Evolutionary conservation across 2,329 filamentous ascomycete species (phyloP).

Genomic region (Sclerotinia nivalis): DNA sequence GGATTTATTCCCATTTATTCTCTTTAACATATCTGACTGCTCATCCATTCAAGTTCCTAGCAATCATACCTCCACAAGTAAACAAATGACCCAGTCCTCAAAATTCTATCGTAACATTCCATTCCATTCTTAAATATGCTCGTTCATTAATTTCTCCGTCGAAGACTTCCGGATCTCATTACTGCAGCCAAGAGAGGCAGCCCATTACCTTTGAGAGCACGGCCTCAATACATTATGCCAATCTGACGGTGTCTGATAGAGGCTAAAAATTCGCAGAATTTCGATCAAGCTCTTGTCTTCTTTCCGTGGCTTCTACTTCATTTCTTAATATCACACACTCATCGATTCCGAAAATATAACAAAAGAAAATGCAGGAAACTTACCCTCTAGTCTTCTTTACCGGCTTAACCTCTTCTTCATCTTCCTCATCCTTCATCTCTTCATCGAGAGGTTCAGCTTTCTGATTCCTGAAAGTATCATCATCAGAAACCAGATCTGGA

Average conservation of each 20-base stretch:
- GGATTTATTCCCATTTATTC: no score
- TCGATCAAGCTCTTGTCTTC: not conserved
- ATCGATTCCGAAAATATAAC: not conserved
- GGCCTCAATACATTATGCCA: not conserved
- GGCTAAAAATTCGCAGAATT: not conserved
- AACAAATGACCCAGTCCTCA: no score
- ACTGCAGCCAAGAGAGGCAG: not conserved
- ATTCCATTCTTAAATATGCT: not conserved
- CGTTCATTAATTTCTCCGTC: not conserved
- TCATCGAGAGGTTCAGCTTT: not conserved
- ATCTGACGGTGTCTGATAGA: not conserved
- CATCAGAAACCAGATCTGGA: not conserved
- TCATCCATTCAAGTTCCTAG: no score
- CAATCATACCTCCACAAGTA: no score
- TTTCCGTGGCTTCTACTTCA: not conserved
- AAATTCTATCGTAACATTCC: not conserved
- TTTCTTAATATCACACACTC: not conserved
- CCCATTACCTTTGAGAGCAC: not conserved
- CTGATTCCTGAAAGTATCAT: not conserved
- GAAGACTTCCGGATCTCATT: not conserved
- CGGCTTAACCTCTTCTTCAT: conserved; percentile 6
- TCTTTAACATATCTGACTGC: no score
- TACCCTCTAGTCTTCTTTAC: not conserved
- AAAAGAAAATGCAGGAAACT: not conserved
- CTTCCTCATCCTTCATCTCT: not conserved